These are phyloP conservation scores for Vanrija humicola DNA, from an alignment of 1,284 basidiomycete genomes.

Conservation along the genomic window DNA sequence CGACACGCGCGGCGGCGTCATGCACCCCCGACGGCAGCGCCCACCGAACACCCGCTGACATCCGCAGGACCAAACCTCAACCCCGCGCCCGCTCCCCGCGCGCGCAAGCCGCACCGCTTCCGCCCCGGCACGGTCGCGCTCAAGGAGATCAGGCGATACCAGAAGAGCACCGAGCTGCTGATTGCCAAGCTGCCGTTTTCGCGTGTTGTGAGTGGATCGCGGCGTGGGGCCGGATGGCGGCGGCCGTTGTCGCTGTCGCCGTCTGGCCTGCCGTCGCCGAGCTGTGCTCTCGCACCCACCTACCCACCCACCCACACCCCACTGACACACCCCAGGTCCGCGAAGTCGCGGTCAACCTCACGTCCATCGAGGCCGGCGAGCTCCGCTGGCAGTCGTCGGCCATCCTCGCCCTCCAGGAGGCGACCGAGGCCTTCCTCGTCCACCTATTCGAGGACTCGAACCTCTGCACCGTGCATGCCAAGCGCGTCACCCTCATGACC, in stretches of 20 bases:
- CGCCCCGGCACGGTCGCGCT: conserved; percentile 84
- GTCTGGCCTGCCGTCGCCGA: conserved; percentile 12
- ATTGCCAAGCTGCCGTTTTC: conserved; percentile 86
- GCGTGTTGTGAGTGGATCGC: conserved; percentile 64
- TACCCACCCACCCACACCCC: neutral
- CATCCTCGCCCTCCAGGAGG: conserved; percentile 85
- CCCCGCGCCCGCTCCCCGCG: neutral
- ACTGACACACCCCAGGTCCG: conserved; percentile 61
- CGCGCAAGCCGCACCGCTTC: conserved; percentile 52
- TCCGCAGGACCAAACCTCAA: no score
- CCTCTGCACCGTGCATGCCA: conserved; percentile 94
- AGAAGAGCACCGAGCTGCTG: conserved; percentile 84
- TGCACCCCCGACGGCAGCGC: no score
- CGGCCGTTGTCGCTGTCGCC: no score
- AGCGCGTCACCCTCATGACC: conserved; percentile 97
- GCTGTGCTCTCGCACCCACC: neutral
- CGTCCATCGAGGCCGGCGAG: conserved; percentile 64
- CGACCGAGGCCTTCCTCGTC: conserved; percentile 87
- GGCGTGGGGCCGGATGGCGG: no score
- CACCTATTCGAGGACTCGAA: conserved; percentile 96
- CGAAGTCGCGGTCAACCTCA: conserved; percentile 84
- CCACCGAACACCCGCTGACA: no score
- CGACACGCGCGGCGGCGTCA: no score
- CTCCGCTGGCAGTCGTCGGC: conserved; percentile 90
- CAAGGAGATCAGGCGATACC: conserved; percentile 87